phyloP scores from a whole-genome alignment of 495 filamentous ascomycete genomes.

The Aspergillus cavernicola region DNA sequence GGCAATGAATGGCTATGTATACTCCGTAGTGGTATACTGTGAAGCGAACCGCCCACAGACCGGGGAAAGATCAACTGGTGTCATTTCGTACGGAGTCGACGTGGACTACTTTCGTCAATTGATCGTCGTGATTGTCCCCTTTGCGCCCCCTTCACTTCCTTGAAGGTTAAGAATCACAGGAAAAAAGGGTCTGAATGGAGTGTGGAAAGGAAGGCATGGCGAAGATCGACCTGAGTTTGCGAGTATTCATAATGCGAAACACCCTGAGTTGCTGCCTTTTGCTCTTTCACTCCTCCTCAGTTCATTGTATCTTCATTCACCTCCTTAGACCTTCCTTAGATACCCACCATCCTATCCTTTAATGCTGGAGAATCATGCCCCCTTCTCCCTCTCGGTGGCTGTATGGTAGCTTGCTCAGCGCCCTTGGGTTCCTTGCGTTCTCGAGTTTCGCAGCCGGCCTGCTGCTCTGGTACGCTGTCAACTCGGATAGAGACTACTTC shows the following conservation, averaged over 20 bases:
- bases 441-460: conserved; percentile 19
- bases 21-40: too few relatives aligned
- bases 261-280: background rate
- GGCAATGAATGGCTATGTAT: too few relatives aligned
- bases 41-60: too few relatives aligned
- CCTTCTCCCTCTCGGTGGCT: conserved; percentile 21
- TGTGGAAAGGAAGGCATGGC: background rate
- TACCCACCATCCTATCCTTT: background rate
- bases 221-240: background rate
- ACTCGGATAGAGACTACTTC: conserved; percentile 36
- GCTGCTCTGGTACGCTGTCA: conserved; percentile 38
- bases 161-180: background rate
- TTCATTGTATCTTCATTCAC: background rate
- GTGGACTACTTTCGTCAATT: background rate
- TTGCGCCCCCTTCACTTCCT: background rate
- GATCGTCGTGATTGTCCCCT: background rate
- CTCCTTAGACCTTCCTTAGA: too few relatives aligned
- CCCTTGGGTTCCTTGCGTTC: conserved; percentile 22
- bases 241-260: background rate
- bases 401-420: conserved; percentile 18
- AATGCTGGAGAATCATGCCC: background rate
- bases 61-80: too few relatives aligned
- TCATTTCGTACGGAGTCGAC: background rate
- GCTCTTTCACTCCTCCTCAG: background rate
- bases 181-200: too few relatives aligned